phyloP scores from a whole-genome alignment of 139 green algal genomes.

The Chlorella ohadii region DNA sequence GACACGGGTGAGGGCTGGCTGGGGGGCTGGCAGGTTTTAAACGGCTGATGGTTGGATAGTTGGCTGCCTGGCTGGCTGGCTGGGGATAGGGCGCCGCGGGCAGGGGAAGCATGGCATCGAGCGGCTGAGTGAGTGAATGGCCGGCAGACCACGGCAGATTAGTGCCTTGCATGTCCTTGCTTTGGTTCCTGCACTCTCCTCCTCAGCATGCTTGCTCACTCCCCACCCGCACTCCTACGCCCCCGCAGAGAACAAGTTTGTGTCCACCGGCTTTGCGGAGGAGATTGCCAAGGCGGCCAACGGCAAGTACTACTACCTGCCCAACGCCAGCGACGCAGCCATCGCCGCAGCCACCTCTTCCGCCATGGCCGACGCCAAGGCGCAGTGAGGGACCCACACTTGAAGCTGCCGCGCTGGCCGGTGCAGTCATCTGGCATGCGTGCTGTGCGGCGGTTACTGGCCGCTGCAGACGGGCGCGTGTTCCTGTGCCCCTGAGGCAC shows the following conservation, averaged over 20 bases:
- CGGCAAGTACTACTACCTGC: slow-evolving; percentile 87
- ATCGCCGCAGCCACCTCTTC: slow-evolving; percentile 87
- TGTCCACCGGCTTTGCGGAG: slow-evolving; percentile 98
- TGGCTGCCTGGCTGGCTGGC: not conserved
- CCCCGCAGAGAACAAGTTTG: slow-evolving; percentile 87
- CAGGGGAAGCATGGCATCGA: too few relatives aligned
- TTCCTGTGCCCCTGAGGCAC: too few relatives aligned
- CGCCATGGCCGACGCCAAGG: slow-evolving; percentile 83
- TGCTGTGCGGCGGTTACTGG: too few relatives aligned
- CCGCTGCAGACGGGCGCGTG: too few relatives aligned
- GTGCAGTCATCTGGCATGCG: too few relatives aligned
- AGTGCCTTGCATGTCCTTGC: too few relatives aligned
- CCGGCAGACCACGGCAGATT: too few relatives aligned
- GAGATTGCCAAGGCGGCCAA: slow-evolving; percentile 91
- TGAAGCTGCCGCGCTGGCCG: too few relatives aligned
- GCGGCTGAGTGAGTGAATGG: too few relatives aligned
- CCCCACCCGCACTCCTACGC: not conserved
- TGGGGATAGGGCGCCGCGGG: too few relatives aligned
- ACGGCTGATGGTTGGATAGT: not conserved
- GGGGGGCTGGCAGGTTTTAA: not conserved
- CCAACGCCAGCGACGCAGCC: slow-evolving; percentile 68
- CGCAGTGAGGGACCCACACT: not conserved
- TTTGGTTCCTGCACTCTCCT: too few relatives aligned
- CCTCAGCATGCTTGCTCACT: too few relatives aligned
- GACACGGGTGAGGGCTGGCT: slow-evolving; percentile 83